Evolutionary conservation across 1,139 yeast genomes (phyloP).

Genomic region (Yamadazyma dushanensis): DNA sequence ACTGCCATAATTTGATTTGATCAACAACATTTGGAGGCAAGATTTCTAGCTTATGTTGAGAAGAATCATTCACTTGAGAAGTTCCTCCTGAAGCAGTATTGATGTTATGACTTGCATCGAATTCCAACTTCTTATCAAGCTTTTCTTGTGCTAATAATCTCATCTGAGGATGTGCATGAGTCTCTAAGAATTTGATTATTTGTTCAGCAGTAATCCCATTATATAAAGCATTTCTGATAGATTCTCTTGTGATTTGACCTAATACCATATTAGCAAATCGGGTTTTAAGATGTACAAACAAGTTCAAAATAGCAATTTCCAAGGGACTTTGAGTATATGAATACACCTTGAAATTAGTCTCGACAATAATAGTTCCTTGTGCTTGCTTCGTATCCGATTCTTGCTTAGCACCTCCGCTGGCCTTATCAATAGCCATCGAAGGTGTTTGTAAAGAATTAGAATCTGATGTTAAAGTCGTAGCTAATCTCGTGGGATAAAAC

Average conservation of each 20-base stretch:
- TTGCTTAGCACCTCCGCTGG: slow-evolving; percentile 19
- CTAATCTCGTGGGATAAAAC: slow-evolving; percentile 88
- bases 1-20: slow-evolving; percentile 93
- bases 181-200: slow-evolving; percentile 80
- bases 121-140: slow-evolving; percentile 64
- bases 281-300: slow-evolving; percentile 81
- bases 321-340: slow-evolving; percentile 95
- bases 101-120: slow-evolving; percentile 57
- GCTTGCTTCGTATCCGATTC: slow-evolving; percentile 17
- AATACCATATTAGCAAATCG: slow-evolving; percentile 91
- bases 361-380: slow-evolving; percentile 78
- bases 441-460: slow-evolving; percentile 68
- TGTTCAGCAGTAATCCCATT: slow-evolving; percentile 97
- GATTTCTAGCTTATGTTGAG: slow-evolving; percentile 55
- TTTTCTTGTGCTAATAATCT: slow-evolving; percentile 65
- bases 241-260: slow-evolving; percentile 91
- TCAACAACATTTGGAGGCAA: slow-evolving; percentile 96
- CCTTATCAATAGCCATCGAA: slow-evolving; percentile 51
- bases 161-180: slow-evolving; percentile 97
- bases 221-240: slow-evolving; percentile 76
- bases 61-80: slow-evolving; percentile 29
- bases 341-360: slow-evolving; percentile 89
- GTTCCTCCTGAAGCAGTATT: slow-evolving; percentile 50
- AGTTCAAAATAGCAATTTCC: slow-evolving; percentile 87
- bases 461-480: slow-evolving; percentile 89